These are phyloP conservation scores for Phanerochaete carnosa DNA, from an alignment of 768 basidiomycete genomes.

Conservation along the genomic window DNA sequence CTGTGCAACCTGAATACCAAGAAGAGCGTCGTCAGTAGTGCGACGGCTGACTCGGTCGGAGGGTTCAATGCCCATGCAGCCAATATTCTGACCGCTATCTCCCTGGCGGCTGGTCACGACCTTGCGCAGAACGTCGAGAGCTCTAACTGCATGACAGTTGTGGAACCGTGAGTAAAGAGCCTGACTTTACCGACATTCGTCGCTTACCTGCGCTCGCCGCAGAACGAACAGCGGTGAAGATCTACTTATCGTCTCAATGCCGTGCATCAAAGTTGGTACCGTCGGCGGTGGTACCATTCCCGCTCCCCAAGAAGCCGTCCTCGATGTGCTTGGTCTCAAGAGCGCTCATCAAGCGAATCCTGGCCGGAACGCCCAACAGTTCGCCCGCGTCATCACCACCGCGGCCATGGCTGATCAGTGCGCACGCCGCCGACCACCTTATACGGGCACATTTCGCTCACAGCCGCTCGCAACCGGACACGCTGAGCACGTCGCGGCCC, in stretches of 20 bases:
- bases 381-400: conserved; percentile 87
- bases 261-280: conserved; percentile 97
- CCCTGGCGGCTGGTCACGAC: conserved; percentile 95
- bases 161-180: conserved; percentile 83
- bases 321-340: conserved; percentile 90
- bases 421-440: conserved; percentile 92
- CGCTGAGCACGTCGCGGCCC: conserved; percentile 60
- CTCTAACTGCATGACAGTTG: conserved; percentile 96
- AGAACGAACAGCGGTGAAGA: conserved; percentile 89
- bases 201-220: conserved; percentile 2
- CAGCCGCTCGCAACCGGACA: conserved; percentile 81
- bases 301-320: conserved; percentile 82
- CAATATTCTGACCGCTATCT: conserved; percentile 94
- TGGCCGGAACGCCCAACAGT: conserved; percentile 85
- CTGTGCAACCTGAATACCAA: conserved; percentile 90
- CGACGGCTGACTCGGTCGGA: conserved; percentile 97
- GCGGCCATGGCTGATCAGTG: conserved; percentile 95
- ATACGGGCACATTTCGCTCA: conserved; percentile 91
- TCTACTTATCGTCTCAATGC: conserved; percentile 91
- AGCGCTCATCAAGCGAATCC: too few species aligned
- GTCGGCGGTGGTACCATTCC: too few species aligned
- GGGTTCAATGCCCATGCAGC: conserved; percentile 99
- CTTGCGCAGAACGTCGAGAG: conserved; percentile 99
- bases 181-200: background rate
- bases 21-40: conserved; percentile 97